Evolutionary conservation across 1,284 basidiomycete genomes (phyloP).

Genomic region (Ganoderma boninense): DNA sequence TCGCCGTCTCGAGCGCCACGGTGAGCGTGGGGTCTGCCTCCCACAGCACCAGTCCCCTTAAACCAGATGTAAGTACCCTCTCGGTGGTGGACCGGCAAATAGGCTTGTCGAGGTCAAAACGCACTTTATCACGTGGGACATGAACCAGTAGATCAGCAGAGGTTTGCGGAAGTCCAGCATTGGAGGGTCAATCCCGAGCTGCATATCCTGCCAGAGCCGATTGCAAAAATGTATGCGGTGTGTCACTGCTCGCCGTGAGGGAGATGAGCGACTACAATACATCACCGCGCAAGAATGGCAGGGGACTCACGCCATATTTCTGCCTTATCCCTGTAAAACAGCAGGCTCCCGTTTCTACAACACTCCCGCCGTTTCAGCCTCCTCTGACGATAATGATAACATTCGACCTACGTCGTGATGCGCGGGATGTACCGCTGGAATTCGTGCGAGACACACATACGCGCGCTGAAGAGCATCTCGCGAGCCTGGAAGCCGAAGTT

Average conservation of each 20-base stretch:
- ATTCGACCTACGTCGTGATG: conserved; percentile 58
- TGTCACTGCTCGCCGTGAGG: conserved; percentile 4
- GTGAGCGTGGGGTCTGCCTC: conserved; percentile 64
- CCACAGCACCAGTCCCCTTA: conserved; percentile 68
- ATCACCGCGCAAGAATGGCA: not conserved
- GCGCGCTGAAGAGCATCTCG: conserved; percentile 76
- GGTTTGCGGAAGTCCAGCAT: conserved; percentile 55
- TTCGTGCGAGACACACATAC: conserved; percentile 75
- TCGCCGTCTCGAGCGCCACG: conserved; percentile 70
- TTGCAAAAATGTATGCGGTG: conserved; percentile 12
- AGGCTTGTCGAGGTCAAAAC: conserved; percentile 16
- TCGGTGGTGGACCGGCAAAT: not conserved
- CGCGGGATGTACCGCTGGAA: conserved; percentile 72
- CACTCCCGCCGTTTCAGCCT: not conserved
- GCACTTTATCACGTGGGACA: conserved; percentile 72
- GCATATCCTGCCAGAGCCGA: conserved; percentile 8
- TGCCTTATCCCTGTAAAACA: conserved; percentile 69
- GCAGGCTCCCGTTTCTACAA: conserved; percentile 26
- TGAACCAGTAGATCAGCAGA: conserved; percentile 80
- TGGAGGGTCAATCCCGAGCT: conserved; percentile 50
- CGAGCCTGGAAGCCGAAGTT: conserved; percentile 71
- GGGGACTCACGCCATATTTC: conserved; percentile 71
- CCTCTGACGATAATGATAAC: not conserved
- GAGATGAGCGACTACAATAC: not conserved
- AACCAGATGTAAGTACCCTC: conserved; percentile 16